Evolutionary conservation across 306 rosid genomes (phyloP), one percentile per base, ranked within the genome.

Genomic region (barrel medic (Medicago truncatula)): DNA sequence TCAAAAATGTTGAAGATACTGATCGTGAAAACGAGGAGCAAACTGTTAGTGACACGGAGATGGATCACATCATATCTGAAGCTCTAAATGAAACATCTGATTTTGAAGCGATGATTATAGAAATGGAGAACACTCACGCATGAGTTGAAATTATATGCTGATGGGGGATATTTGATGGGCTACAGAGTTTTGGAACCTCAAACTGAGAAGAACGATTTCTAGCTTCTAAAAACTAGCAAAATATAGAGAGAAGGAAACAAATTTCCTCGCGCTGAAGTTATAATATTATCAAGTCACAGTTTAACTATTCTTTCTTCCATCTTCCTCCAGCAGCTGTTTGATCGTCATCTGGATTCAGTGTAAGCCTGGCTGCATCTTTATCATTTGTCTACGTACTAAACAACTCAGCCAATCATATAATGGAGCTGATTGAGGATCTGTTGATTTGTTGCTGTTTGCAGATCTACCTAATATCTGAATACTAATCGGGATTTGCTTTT

Each of bases 61-160:
- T 77, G 20, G 94, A 90, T 76, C 49, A 86, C 36, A 61, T 66
- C 1, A 61, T 28, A 68, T 53, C 78, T 1, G 76, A 79, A 74
- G 65, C 69, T 17, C 78, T 54, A 20, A 50, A 36, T 36, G 86
- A 84, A 46, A 40, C 70, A 5, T 85, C 83, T n/a, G 70, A 76
- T 78, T 83, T 87, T 66, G 90, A 86, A 64, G 52, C 75, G 12
- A 74, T 84, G 73, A 50, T 89, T 11, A 76, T 83, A 65, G 86
- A 90, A 77, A 84, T 86, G 91, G 89, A 86, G 77, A 87, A 65
- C 54, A 44, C 81, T 76, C 85, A 54, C 23, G 63, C 71, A 41
- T 69, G 88, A 76, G 66, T 36, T 66, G 31, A 82, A 80, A 63
- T 69, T 73, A 64, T 10, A 71, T 61, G 78, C 54, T 18, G 40